These are phyloP conservation scores for Suillus lakei DNA, from an alignment of 768 basidiomycete genomes.

Conservation along the genomic window DNA sequence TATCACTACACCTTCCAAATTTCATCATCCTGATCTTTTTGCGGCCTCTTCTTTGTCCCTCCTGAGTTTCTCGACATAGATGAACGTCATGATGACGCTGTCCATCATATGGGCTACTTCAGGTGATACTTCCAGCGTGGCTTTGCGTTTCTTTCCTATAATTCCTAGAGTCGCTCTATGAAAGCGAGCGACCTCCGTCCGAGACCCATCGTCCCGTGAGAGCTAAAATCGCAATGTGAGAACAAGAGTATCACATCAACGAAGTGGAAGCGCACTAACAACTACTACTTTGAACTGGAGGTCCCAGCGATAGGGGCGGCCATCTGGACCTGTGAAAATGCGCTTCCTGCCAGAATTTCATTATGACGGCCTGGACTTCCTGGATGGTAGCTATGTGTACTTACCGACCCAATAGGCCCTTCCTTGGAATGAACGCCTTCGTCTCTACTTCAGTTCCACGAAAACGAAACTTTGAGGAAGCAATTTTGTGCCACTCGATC, in stretches of 20 bases:
- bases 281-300: not conserved
- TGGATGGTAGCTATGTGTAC: constrained; percentile 4
- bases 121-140: constrained; percentile 16
- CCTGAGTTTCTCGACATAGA: constrained; percentile 19
- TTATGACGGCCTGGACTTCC: not conserved
- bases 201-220: constrained; percentile 21
- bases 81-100: constrained; percentile 17
- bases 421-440: constrained; percentile 29
- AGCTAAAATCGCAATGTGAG: not conserved
- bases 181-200: constrained; percentile 26
- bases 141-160: constrained; percentile 9
- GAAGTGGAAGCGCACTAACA: not conserved
- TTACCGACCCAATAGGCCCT: constrained; percentile 28
- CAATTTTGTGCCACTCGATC: constrained; percentile 39
- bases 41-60: constrained; percentile 6
- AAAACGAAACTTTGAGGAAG: constrained; percentile 36
- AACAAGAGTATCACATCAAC: not conserved
- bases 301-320: constrained; percentile 9
- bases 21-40: not conserved
- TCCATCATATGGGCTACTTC: constrained; percentile 15
- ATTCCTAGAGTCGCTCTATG: constrained; percentile 15
- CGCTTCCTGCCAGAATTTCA: constrained; percentile 2
- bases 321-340: constrained; percentile 7
- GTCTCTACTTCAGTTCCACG: constrained; percentile 30
- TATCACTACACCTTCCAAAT: not conserved